Conservation (phyloP, 805 yeast species). For the Nakazawaea anatomiae region DNA sequence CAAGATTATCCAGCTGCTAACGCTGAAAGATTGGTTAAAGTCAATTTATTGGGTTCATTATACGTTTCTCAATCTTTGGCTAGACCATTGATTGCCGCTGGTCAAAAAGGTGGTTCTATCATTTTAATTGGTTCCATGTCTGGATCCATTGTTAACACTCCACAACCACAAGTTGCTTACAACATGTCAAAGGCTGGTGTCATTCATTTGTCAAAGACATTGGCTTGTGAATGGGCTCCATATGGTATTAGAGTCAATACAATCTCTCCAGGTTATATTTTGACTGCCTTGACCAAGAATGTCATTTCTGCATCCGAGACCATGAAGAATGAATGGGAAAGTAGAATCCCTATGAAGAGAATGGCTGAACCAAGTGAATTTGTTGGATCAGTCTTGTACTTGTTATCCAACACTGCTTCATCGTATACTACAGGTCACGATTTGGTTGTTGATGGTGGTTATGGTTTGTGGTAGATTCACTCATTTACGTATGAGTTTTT, state of each 20-base stretch:
- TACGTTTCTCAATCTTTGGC: constrained; percentile 74
- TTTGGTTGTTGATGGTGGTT: constrained; percentile 82
- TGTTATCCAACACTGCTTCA: constrained; percentile 65
- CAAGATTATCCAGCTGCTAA: constrained; percentile 68
- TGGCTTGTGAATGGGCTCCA: constrained; percentile 81
- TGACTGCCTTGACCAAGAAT: constrained; percentile 71
- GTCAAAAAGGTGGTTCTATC: constrained; percentile 50
- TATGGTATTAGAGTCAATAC: constrained; percentile 73
- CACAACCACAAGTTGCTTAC: constrained; percentile 76
- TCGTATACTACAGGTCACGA: constrained; percentile 83
- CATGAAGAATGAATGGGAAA: constrained; percentile 67
- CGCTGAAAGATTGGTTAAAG: constrained; percentile 64
- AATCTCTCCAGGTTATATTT: constrained; percentile 74
- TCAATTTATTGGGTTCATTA: constrained; percentile 68
- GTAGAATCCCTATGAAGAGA: constrained; percentile 69
- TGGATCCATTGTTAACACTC: constrained; percentile 71
- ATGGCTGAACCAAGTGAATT: constrained; percentile 85
- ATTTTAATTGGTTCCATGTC: constrained; percentile 77
- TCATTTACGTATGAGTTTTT: background rate
- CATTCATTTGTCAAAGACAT: constrained; percentile 67
- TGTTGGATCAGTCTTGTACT: constrained; percentile 68
- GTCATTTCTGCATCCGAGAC: constrained; percentile 54
- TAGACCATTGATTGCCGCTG: constrained; percentile 52
- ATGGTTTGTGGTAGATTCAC: constrained; percentile 62
- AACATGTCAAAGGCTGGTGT: constrained; percentile 87